Evolutionary conservation across 768 basidiomycete species (phyloP).

Genomic region (Rickenella mellea): DNA sequence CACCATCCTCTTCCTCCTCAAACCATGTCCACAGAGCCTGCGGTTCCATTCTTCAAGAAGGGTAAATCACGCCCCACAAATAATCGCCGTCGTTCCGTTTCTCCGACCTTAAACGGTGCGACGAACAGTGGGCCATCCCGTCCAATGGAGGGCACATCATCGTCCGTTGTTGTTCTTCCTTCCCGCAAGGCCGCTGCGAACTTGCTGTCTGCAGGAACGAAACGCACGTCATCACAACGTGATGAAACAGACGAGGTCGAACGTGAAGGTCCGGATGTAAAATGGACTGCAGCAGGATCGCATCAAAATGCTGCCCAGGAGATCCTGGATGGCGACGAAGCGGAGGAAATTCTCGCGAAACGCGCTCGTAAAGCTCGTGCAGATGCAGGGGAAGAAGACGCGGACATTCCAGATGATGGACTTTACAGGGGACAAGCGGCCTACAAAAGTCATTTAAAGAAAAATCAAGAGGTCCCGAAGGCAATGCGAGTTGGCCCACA

Average conservation of each 20-base stretch:
- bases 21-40: no score
- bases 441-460: constrained; percentile 74
- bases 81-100: constrained; percentile 63
- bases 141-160: constrained; percentile 28
- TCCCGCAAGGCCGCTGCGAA: constrained; percentile 57
- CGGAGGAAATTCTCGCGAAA: constrained; percentile 67
- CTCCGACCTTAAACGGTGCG: constrained; percentile 32
- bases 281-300: constrained; percentile 70
- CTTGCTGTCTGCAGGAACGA: constrained; percentile 71
- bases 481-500: constrained; percentile 82
- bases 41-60: constrained; percentile 85
- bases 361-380: constrained; percentile 46
- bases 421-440: constrained; percentile 79
- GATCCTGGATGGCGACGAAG: constrained; percentile 76
- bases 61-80: constrained; percentile 72
- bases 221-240: constrained; percentile 45
- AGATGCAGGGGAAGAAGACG: constrained; percentile 45
- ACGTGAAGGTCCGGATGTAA: constrained; percentile 50
- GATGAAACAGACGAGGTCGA: constrained; percentile 47
- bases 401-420: constrained; percentile 68
- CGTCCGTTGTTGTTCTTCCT: constrained; percentile 72
- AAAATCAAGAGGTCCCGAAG: constrained; percentile 76
- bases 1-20: no score
- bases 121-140: constrained; percentile 12
- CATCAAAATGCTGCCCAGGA: constrained; percentile 66